Percentiles rank a stretch among this genome's conserved stretches.
Conservation (phyloP, 2,329 filamentous ascomycete genomes). For the Aspergillus neoniger region DNA sequence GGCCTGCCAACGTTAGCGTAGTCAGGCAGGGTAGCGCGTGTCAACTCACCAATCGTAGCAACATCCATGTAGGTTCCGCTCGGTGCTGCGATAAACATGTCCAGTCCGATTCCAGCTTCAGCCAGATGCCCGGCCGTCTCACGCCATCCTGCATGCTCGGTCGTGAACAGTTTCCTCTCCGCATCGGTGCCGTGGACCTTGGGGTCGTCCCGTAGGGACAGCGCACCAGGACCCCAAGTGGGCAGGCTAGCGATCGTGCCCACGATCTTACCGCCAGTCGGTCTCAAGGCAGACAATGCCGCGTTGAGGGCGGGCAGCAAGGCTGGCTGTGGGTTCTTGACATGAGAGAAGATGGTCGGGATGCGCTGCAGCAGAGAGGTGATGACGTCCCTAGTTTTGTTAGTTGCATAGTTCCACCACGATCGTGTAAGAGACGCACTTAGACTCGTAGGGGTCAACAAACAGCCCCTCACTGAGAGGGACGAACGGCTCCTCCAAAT, state of each 20-base stretch:
- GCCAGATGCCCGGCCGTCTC: slow-evolving; percentile 87
- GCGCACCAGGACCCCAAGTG: slow-evolving; percentile 83
- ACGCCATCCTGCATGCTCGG: slow-evolving; percentile 84
- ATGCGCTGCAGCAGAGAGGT: slow-evolving; percentile 80
- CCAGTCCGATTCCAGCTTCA: slow-evolving; percentile 79
- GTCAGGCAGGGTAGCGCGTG: neutral
- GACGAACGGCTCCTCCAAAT: slow-evolving; percentile 94
- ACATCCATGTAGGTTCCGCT: slow-evolving; percentile 90
- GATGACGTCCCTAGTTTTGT: slow-evolving; percentile 65
- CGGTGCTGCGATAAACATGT: slow-evolving; percentile 92
- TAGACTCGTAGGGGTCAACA: slow-evolving; percentile 90
- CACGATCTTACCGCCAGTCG: slow-evolving; percentile 88
- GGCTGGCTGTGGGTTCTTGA: slow-evolving; percentile 90
- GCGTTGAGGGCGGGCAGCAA: slow-evolving; percentile 82
- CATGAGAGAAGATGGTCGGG: slow-evolving; percentile 79
- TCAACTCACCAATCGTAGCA: slow-evolving; percentile 74
- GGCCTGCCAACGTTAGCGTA: slow-evolving; percentile 54
- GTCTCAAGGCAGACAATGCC: slow-evolving; percentile 77
- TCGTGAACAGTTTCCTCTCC: slow-evolving; percentile 87
- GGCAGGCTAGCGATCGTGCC: slow-evolving; percentile 85
- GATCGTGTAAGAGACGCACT: slow-evolving; percentile 47
- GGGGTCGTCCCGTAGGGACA: slow-evolving; percentile 84
- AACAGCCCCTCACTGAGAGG: slow-evolving; percentile 89
- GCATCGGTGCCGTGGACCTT: slow-evolving; percentile 83
- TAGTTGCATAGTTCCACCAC: slow-evolving; percentile 20